Conservation (phyloP, 495 filamentous ascomycete species). For the Penicillium coffeae region DNA sequence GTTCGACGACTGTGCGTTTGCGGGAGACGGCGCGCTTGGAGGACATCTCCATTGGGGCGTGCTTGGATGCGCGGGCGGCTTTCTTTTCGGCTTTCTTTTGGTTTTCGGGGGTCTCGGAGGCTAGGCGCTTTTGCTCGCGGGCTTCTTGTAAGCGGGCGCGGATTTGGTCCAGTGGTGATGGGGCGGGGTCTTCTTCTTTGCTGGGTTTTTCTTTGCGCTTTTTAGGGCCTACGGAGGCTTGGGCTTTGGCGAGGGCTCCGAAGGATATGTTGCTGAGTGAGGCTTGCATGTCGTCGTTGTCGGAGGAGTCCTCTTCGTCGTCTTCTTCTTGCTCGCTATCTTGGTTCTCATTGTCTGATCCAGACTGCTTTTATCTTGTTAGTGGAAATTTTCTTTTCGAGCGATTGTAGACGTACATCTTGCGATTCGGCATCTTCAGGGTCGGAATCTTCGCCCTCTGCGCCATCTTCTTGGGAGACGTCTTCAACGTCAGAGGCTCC, state of each 20-base stretch:
- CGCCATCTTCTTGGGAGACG: conserved; percentile 23
- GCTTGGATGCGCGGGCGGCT: conserved; percentile 66
- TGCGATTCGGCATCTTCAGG: conserved; percentile 27
- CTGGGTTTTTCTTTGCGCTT: conserved; percentile 33
- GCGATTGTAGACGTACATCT: conserved; percentile 17
- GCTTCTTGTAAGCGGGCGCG: conserved; percentile 40
- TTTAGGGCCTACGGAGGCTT: conserved; percentile 57
- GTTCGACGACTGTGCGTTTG: conserved; percentile 65
- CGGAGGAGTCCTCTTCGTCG: conserved; percentile 19
- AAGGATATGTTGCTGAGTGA: conserved; percentile 65
- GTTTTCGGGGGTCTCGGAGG: conserved; percentile 32
- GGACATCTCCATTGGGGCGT: conserved; percentile 77
- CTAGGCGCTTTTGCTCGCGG: conserved; percentile 38
- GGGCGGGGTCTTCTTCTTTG: conserved; percentile 8
- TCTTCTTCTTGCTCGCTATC: conserved; percentile 6
- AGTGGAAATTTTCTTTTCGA: background rate
- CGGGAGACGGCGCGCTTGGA: conserved; percentile 80
- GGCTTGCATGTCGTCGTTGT: conserved; percentile 39
- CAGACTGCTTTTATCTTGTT: background rate
- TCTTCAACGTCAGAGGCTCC: conserved; percentile 25
- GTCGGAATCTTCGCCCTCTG: conserved; percentile 29
- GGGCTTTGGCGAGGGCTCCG: conserved; percentile 80
- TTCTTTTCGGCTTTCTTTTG: conserved; percentile 34
- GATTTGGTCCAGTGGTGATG: conserved; percentile 35
- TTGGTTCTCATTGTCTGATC: background rate